Percentiles rank a stretch among this genome's conserved stretches.
These are phyloP conservation scores for Penicillium turbatum DNA, from an alignment of 495 filamentous ascomycete genomes.

Conservation along the genomic window DNA sequence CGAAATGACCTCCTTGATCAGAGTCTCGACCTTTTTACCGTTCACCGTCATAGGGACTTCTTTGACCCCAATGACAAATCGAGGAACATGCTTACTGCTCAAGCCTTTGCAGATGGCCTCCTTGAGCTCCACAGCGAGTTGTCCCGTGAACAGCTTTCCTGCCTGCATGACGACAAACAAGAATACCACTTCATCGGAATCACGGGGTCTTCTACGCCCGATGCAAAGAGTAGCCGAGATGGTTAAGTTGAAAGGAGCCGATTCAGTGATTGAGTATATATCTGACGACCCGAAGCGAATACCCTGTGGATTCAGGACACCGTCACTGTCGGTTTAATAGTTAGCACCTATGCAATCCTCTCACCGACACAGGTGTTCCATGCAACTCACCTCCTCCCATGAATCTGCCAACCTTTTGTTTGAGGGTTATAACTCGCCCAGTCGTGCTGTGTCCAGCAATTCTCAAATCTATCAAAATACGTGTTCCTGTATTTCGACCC, in stretches of 20 bases:
- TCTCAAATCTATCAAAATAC: slow-evolving; percentile 49
- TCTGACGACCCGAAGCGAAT: slow-evolving; percentile 71
- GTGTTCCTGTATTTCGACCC: slow-evolving; percentile 55
- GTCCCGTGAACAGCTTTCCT: slow-evolving; percentile 47
- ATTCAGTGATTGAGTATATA: slow-evolving; percentile 67
- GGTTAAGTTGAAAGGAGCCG: slow-evolving; percentile 45
- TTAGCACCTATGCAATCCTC: slow-evolving; percentile 32
- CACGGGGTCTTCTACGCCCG: slow-evolving; percentile 59
- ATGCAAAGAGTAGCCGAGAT: slow-evolving; percentile 64
- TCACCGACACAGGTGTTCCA: slow-evolving; percentile 3
- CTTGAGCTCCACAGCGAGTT: slow-evolving; percentile 54
- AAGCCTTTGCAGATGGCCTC: slow-evolving; percentile 54
- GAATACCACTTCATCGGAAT: slow-evolving; percentile 65
- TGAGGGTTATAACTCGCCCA: slow-evolving; percentile 50
- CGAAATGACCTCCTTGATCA: slow-evolving; percentile 70
- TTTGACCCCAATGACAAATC: slow-evolving; percentile 65
- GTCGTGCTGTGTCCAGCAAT: slow-evolving; percentile 68
- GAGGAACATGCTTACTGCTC: slow-evolving; percentile 67
- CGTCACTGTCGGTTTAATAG: slow-evolving; percentile 54
- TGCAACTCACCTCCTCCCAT: slow-evolving; percentile 59
- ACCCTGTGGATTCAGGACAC: slow-evolving; percentile 69
- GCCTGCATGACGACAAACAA: slow-evolving; percentile 68
- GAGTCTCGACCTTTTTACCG: slow-evolving; percentile 74
- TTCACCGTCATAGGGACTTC: slow-evolving; percentile 76
- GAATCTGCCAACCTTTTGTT: slow-evolving; percentile 69